Evolutionary conservation across 1,139 yeast genomes (phyloP), one percentile per base, ranked within the genome.

Genomic region (Spencermartinsiella ligniputridi): DNA sequence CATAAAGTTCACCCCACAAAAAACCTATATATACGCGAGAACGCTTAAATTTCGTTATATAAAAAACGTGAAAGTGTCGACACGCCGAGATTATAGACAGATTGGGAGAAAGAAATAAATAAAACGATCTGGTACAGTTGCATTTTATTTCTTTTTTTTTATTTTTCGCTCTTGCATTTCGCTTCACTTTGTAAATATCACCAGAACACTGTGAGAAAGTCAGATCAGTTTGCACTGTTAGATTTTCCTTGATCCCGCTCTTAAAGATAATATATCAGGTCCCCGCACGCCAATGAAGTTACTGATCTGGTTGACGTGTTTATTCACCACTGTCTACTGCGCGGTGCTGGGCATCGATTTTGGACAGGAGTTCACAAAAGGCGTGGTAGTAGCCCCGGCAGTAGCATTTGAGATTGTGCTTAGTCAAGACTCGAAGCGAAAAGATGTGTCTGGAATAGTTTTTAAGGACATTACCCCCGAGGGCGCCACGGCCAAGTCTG

Each of bases 401-500:
- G 79, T 89, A 24, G 84, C 90, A 16, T 82, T 89, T 61, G 98
- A 92, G 58, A 76, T 92, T 40, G 83, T 92, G 11, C 69, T 92
- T 49, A 87, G 97, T 3, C 83, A 87, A 35, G 97, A 92, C 59
- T 86, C 96, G 5, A 88, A 89, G 64, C 75, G 98, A 48, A 92
- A 92, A 62, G 97, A 92, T 57, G 71, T 81, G 11, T 76, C 90
- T 2, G 96, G 95, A 0, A 57, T 92, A 22, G 81, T 86, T 1
- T 73, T 90, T 50, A 77, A 84, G 52, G 65, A 3, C 45, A 50
- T 41, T 9, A 47, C 52, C 5, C n/a, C 40, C 8, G 24, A 25
- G 21, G 37, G 29, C 6, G 24, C 40, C 18, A 56, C 69, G 11
- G 27, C 44, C 6, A 53, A 60, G 8, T 70, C 68, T 12, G 54